Base-by-base conservation (phyloP, 164 flowering plant species). In the Tinospora cordifolia region DNA sequence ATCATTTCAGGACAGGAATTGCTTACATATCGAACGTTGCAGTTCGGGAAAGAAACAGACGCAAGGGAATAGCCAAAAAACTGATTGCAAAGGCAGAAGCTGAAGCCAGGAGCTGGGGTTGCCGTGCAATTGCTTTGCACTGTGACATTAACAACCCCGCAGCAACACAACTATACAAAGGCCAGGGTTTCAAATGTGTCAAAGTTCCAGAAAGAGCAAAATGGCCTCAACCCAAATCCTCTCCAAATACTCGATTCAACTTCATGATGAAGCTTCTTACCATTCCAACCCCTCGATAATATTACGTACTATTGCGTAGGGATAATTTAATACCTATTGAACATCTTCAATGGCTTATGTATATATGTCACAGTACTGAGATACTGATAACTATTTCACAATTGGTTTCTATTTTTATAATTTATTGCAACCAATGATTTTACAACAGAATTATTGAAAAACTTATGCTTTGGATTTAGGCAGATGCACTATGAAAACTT, bases 1-100 rank as follows among this genome's bases (percentile, higher is more conserved):
- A 66, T 44, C 65, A 24, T 71, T 39, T 68, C 88, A 93, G 98
- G 88, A 87, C 89, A 60, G 97, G 96, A 59, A 86, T 93, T 69
- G 98, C 97, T 14, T 93, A 93, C 72, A 74, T 93, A 81, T 93
- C 98, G 65, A 93, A 93, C 74, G 94, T 93, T 51, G 98, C 98
- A 62, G 98, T 93, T 26, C 83, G 92, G 40, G 93, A 87, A 82
- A 84, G 74, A 72, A 86, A 78, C 70, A 80, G 98, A 8, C 81
- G 96, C 44, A 88, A 90, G 76, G 98, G 98, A 51, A 87, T 93
- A 74, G 98, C 88, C 9, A 93, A 90, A 74, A 81, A 75, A 72
- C 88, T 93, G 3, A 58, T 93, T 27, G 82, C 78, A 12, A 87
- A 87, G 79, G 98, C 98, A 47, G 97, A 91, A 78, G 81, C 90